Evolutionary conservation across 202 grass and related monocot genomes (phyloP).

Genomic region (Hordeum pubiflorum): DNA sequence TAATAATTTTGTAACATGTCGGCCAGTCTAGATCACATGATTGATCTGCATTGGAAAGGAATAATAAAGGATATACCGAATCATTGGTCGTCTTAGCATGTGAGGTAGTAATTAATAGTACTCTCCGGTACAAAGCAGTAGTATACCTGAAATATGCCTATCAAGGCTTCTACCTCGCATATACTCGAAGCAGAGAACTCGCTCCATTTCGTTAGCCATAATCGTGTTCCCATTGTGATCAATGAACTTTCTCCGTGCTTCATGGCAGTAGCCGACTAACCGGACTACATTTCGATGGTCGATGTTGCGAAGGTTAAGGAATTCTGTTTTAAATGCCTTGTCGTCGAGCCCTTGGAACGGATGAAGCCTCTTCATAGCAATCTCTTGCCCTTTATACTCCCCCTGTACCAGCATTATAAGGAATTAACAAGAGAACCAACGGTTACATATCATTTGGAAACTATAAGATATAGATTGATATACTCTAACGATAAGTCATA

Average conservation of each 20-base stretch:
- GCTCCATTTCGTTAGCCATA: background rate
- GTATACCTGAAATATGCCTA: constrained; percentile 9
- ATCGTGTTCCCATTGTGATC: background rate
- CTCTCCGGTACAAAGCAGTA: background rate
- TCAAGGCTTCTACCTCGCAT: constrained; percentile 13
- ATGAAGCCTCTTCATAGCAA: background rate
- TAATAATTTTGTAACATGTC: background rate
- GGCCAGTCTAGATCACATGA: background rate
- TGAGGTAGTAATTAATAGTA: too few relatives aligned
- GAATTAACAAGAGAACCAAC: too few relatives aligned
- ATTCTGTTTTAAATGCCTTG: constrained; percentile 11
- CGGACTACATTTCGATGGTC: constrained; percentile 16
- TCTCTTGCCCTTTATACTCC: background rate
- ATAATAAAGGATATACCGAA: background rate
- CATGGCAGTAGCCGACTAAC: constrained; percentile 7
- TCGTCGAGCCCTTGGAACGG: background rate
- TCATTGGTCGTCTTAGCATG: too few relatives aligned
- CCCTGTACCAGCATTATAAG: background rate
- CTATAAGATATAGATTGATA: too few relatives aligned
- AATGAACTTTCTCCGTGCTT: background rate
- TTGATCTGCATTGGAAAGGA: background rate
- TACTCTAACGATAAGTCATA: too few relatives aligned
- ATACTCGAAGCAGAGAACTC: constrained; percentile 26
- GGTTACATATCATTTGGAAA: too few relatives aligned
- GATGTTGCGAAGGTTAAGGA: background rate